phyloP scores from a whole-genome alignment of 192 early-diverging fungal genomes.

The Paraglomus brasilianum region DNA sequence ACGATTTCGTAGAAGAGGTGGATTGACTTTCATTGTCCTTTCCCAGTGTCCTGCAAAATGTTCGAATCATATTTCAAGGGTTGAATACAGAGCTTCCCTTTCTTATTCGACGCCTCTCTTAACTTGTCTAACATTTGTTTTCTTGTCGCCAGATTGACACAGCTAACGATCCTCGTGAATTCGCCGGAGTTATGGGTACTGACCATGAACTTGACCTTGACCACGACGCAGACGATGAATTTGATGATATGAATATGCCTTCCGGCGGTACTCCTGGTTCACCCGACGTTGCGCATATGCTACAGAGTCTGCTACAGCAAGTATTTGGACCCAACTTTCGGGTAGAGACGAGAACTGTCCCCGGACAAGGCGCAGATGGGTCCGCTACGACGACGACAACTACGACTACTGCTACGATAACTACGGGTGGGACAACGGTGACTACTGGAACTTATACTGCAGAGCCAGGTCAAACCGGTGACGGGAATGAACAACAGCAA shows the following conservation, averaged over 20 bases:
- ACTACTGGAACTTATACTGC: background rate
- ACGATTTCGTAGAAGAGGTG: slow-evolving; percentile 85
- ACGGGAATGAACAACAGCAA: background rate
- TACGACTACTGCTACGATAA: slow-evolving; percentile 11
- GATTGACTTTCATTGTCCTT: background rate
- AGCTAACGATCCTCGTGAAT: slow-evolving; percentile 46
- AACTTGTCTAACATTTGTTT: background rate
- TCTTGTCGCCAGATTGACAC: slow-evolving; percentile 39
- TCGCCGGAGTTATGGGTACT: slow-evolving; percentile 18
- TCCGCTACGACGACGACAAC: slow-evolving; percentile 25
- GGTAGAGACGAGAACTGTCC: slow-evolving; percentile 31
- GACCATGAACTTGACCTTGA: too few relatives aligned
- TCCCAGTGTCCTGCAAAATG: background rate
- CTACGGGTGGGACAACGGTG: background rate
- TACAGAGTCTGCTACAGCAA: slow-evolving; percentile 3
- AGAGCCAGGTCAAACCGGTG: background rate
- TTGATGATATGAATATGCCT: background rate
- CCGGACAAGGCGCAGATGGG: slow-evolving; percentile 24
- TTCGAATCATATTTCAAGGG: slow-evolving; percentile 1
- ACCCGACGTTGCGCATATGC: slow-evolving; percentile 14
- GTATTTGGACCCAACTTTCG: slow-evolving; percentile 15
- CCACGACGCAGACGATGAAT: slow-evolving; percentile 26
- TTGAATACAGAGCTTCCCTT: too few relatives aligned
- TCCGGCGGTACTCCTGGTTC: background rate
- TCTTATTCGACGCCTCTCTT: too few relatives aligned